Percentiles rank a stretch among this genome's conserved stretches.
Evolutionary conservation across 352 stramenopile genomes (phyloP).

Genomic region (Phytophthora podocarpi): DNA sequence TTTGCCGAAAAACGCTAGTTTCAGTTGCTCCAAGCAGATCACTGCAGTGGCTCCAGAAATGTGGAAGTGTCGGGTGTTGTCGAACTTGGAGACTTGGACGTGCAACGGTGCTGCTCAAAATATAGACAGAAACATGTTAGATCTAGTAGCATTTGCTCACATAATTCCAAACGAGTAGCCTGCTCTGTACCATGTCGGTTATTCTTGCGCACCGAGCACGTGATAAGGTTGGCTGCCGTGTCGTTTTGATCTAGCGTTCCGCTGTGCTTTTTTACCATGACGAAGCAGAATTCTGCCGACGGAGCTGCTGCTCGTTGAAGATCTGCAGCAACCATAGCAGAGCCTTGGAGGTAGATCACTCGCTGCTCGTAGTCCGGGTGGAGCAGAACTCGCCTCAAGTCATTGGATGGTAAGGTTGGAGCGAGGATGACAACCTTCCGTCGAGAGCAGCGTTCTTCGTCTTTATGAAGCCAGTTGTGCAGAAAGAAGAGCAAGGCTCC

Average conservation of each 20-base stretch:
- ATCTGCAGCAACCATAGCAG: slow-evolving; percentile 73
- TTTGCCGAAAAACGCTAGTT: slow-evolving; percentile 75
- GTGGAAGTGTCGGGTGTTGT: slow-evolving; percentile 75
- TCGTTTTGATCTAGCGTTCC: slow-evolving; percentile 63
- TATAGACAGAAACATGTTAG: slow-evolving; percentile 1
- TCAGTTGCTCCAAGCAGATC: slow-evolving; percentile 79
- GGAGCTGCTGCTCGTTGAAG: slow-evolving; percentile 60
- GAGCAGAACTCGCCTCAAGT: slow-evolving; percentile 67
- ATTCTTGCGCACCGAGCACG: slow-evolving; percentile 78
- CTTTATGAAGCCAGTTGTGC: slow-evolving; percentile 73
- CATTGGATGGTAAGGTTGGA: slow-evolving; percentile 56
- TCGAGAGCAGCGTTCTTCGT: slow-evolving; percentile 58
- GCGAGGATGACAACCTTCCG: slow-evolving; percentile 79
- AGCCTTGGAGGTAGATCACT: slow-evolving; percentile 79
- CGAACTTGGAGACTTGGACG: slow-evolving; percentile 78
- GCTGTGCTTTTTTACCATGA: slow-evolving; percentile 80
- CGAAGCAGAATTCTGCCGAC: slow-evolving; percentile 66
- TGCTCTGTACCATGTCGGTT: slow-evolving; percentile 57
- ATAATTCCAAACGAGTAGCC: not conserved
- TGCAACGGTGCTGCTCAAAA: slow-evolving; percentile 56
- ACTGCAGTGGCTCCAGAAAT: slow-evolving; percentile 74
- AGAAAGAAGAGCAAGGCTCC: slow-evolving; percentile 79
- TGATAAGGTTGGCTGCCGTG: slow-evolving; percentile 73
- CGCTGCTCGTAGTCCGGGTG: slow-evolving; percentile 77
- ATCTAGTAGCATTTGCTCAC: not conserved